Percentiles rank a stretch among this genome's conserved stretches.
Conservation (phyloP, 2,329 filamentous ascomycete species). For the Calonectria fujianensis region DNA sequence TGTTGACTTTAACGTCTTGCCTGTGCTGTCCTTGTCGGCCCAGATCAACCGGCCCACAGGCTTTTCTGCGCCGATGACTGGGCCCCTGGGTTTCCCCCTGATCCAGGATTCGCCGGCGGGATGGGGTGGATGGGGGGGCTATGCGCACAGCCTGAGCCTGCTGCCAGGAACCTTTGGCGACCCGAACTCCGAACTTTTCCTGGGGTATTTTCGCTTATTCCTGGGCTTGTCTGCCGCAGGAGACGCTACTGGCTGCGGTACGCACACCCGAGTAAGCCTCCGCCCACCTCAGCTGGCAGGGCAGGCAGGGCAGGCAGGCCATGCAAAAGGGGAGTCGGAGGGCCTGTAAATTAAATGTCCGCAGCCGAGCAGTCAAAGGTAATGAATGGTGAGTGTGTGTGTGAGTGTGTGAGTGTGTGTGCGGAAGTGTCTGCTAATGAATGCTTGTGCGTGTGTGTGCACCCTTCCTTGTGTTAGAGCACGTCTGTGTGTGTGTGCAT, state of each 20-base stretch:
- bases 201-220: constrained; percentile 24
- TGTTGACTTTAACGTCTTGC: constrained; percentile 11
- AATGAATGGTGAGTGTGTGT: background rate
- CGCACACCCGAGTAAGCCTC: constrained; percentile 16
- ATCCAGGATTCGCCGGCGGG: background rate
- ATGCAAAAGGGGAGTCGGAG: background rate
- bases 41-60: background rate
- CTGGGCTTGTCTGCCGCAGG: background rate
- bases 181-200: constrained; percentile 26
- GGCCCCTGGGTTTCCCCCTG: constrained; percentile 17
- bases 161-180: constrained; percentile 22
- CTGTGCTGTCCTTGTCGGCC: too few species aligned
- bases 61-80: background rate
- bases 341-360: constrained; percentile 11
- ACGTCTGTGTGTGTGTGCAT: background rate
- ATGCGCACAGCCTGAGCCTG: background rate
- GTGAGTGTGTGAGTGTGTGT: background rate
- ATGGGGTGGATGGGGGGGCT: background rate
- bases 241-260: background rate
- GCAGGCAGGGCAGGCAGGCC: background rate
- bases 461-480: background rate
- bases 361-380: background rate
- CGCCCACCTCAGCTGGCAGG: constrained; percentile 10
- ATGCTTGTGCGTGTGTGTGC: background rate
- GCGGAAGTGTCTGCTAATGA: too few species aligned